These are phyloP conservation scores for Coelastrella sp. DNA, from an alignment of 139 green algal genomes.

Conservation along the genomic window DNA sequence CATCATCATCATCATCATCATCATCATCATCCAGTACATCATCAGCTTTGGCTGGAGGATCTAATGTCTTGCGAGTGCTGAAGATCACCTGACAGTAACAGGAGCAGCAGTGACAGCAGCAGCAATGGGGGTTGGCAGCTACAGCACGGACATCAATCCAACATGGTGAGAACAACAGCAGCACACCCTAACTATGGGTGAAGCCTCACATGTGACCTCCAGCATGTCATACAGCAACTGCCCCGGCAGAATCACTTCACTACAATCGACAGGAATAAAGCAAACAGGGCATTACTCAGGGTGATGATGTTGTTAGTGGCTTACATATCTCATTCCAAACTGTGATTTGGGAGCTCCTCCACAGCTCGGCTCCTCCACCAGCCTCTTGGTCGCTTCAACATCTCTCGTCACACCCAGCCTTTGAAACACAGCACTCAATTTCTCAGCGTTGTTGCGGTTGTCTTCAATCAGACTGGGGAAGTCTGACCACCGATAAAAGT, in stretches of 20 bases:
- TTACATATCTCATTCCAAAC: slow-evolving; percentile 34
- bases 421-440: neutral
- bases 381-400: neutral
- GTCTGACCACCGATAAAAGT: slow-evolving; percentile 38
- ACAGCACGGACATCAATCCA: neutral
- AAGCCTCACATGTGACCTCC: too few species aligned
- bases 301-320: neutral
- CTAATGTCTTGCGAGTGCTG: slow-evolving; percentile 11
- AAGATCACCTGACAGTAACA: slow-evolving; percentile 14
- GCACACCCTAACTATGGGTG: too few species aligned
- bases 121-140: too few species aligned
- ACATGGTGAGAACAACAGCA: neutral
- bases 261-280: neutral
- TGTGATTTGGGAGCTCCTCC: neutral
- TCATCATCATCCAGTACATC: neutral
- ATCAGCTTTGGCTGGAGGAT: neutral
- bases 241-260: too few species aligned
- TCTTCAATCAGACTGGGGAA: neutral
- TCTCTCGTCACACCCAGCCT: neutral
- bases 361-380: neutral
- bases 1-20: neutral
- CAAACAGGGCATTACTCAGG: neutral
- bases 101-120: neutral
- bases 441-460: neutral
- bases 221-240: too few species aligned